Evolutionary conservation across 1,284 basidiomycete genomes (phyloP).

Genomic region (Lentinula novae-zelandiae): DNA sequence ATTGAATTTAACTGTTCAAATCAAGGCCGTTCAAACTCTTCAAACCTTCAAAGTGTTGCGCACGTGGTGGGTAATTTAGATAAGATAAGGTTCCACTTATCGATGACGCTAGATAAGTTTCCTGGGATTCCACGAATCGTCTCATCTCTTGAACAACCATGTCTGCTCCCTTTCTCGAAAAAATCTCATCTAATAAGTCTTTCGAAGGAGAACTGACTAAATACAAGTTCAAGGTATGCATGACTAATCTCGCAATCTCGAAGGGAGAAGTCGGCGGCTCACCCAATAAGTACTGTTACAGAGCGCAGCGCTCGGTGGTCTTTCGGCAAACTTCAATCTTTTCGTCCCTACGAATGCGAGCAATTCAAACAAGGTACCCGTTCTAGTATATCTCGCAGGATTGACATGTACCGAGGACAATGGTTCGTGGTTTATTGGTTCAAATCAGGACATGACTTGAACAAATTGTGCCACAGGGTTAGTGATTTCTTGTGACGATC

Average conservation of each 20-base stretch:
- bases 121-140: neutral
- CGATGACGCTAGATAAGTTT: conserved; percentile 2
- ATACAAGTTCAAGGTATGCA: conserved; percentile 78
- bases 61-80: neutral
- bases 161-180: conserved; percentile 40
- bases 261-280: neutral
- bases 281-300: conserved; percentile 19
- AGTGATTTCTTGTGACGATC: neutral
- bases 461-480: neutral
- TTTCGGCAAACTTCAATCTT: conserved; percentile 85
- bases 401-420: conserved; percentile 97
- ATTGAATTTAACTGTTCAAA: no score
- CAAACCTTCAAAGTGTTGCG: neutral
- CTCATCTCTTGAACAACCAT: conserved; percentile 9
- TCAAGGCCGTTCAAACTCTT: no score
- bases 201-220: conserved; percentile 81
- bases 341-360: conserved; percentile 74
- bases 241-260: neutral
- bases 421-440: conserved; percentile 46
- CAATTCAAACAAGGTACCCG: conserved; percentile 60
- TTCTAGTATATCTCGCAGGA: conserved; percentile 90
- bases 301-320: conserved; percentile 75
- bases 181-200: conserved; percentile 74
- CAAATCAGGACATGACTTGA: neutral
- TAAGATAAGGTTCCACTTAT: neutral